Base-by-base conservation (phyloP, 1,284 basidiomycete genomes). In the Ustilago hordei region DNA sequence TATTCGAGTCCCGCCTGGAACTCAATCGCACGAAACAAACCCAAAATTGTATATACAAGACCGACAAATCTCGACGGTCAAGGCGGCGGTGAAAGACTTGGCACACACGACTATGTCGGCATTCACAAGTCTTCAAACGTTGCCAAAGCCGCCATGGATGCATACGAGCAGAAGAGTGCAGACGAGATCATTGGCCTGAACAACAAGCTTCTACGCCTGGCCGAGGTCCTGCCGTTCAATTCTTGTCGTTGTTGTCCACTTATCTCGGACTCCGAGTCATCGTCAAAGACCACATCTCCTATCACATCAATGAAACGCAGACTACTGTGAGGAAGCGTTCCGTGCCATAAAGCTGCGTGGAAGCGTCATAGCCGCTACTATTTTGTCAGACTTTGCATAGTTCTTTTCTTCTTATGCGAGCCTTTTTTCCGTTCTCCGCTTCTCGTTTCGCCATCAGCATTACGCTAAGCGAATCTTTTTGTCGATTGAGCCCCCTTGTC, bases 51-150 rank as follows among this genome's bases (percentile, higher is more conserved):
- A 28, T 28, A 28, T 28, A 28, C 23, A 28, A 28, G 23, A 28
- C 23, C 23, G 45, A 59, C 57, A 3, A 59, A 59, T 23, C 32
- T 59, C 15, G 34, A 50, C 35, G 43, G 45, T 7, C 43, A 11
- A 5, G 45, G 57, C 13, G 43, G 45, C 17, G 57, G 57, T 17
- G 57, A 59, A 15, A 8, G 4, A 15, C 28, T 41, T 28, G 57
- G 57, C 15, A 17, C n/a, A 6, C 57, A 50, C 34, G 57, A 59
- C 57, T 48, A 59, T 35, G 57, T 59, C 43, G 34, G 57, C 45
- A 59, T 59, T 13, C 57, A 59, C 34, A 19, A 59, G 32, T 15
- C 57, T 8, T 28, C 13, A 5, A 32, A 59, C 7, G 45, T 59
- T 12, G 57, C 57, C 5, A 32, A 48, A 23, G 43, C 28, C 11